phyloP scores from a whole-genome alignment of 352 stramenopile species.

The Phytopythium mirpurense region DNA sequence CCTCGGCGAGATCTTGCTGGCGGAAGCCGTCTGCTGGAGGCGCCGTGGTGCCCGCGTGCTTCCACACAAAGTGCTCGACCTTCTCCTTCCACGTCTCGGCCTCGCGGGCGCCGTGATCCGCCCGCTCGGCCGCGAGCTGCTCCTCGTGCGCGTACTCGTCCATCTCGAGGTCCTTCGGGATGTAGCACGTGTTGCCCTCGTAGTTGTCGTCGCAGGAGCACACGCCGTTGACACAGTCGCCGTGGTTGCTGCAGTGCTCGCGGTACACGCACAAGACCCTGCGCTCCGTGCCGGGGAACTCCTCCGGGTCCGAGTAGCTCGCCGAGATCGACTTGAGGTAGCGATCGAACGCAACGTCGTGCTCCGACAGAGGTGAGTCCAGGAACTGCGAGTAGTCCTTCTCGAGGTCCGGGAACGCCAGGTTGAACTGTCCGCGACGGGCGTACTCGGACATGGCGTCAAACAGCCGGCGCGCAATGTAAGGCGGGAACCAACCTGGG shows the following conservation, averaged over 20 bases:
- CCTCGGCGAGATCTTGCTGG: slow-evolving; percentile 11
- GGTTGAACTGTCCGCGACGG: slow-evolving; percentile 59
- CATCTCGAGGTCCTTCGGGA: slow-evolving; percentile 51
- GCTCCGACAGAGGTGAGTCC: slow-evolving; percentile 45
- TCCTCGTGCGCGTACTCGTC: slow-evolving; percentile 22
- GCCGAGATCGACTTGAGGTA: slow-evolving; percentile 69
- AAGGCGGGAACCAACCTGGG: slow-evolving; percentile 60
- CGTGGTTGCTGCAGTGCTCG: slow-evolving; percentile 76
- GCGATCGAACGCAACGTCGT: slow-evolving; percentile 63
- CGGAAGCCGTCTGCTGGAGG: background rate
- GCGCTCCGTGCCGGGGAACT: slow-evolving; percentile 31
- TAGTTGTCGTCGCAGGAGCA: slow-evolving; percentile 72
- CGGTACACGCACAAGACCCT: slow-evolving; percentile 65
- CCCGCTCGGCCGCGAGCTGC: slow-evolving; percentile 17
- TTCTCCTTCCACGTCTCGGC: slow-evolving; percentile 62
- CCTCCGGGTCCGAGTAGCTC: slow-evolving; percentile 36
- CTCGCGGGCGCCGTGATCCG: slow-evolving; percentile 14
- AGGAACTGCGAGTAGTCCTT: slow-evolving; percentile 54
- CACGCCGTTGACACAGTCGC: slow-evolving; percentile 76
- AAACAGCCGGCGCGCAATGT: slow-evolving; percentile 54
- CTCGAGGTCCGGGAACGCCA: slow-evolving; percentile 63
- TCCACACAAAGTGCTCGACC: slow-evolving; percentile 48
- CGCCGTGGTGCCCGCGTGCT: slow-evolving; percentile 20
- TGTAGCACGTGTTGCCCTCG: slow-evolving; percentile 78
- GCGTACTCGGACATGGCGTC: slow-evolving; percentile 52